These are phyloP conservation scores for Rhododendron kiyosumense DNA, from an alignment of 148 eudicot genomes.

Conservation along the genomic window DNA sequence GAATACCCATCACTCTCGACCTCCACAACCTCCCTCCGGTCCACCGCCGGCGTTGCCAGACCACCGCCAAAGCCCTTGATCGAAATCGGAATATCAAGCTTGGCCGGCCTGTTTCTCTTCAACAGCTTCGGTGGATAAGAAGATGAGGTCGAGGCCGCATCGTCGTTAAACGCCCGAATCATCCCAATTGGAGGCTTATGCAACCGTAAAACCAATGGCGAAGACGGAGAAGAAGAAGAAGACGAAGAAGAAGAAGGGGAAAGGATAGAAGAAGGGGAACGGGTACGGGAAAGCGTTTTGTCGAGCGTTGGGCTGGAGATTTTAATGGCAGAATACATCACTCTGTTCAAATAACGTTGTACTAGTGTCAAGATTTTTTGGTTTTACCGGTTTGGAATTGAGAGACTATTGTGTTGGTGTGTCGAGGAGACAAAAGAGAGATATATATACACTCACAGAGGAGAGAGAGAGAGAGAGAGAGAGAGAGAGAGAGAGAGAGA, in stretches of 20 bases:
- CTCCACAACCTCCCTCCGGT: conserved; percentile 31
- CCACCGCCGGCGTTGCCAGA: conserved; percentile 18
- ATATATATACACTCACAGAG: neutral
- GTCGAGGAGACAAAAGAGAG: neutral
- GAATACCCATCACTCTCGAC: conserved; percentile 70
- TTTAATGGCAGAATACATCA: conserved; percentile 49
- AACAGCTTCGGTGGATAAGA: conserved; percentile 29
- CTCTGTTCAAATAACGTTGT: neutral
- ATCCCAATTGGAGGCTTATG: conserved; percentile 28
- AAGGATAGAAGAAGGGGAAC: conserved; percentile 20
- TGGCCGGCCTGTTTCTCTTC: conserved; percentile 80
- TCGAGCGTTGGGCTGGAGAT: conserved; percentile 46
- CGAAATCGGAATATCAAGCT: conserved; percentile 55
- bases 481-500: neutral
- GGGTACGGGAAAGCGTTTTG: conserved; percentile 17
- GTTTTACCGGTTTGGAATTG: neutral
- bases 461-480: neutral
- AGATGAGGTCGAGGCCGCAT: conserved; percentile 13
- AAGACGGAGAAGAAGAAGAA: conserved; percentile 21
- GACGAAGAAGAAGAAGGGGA: no score
- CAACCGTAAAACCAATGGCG: conserved; percentile 24
- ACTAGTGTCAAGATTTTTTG: neutral
- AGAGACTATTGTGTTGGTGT: neutral
- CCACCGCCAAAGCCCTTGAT: conserved; percentile 23
- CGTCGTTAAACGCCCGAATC: conserved; percentile 17